Base-by-base conservation (phyloP, 805 yeast species). In the Debaryomyces prosopidis region DNA sequence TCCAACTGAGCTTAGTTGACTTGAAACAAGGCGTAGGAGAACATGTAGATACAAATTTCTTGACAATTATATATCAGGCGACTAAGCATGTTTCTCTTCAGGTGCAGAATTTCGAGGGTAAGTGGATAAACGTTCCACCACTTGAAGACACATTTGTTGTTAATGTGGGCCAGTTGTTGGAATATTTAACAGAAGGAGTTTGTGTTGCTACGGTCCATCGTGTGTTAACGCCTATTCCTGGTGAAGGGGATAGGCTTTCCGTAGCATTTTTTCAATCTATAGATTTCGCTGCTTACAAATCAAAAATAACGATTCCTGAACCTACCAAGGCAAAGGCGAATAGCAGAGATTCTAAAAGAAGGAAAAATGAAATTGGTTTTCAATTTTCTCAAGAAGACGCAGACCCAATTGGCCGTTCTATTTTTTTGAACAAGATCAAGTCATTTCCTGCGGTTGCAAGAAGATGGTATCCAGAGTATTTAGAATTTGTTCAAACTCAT, bases 31-130 rank as follows among this genome's bases (percentile, higher is more conserved):
- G 20, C 82, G 77, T 51, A 85, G 85, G 1, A 77, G 74, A n/a
- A 85, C 89, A 84, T 54, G 72, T 85, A 45, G 89, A 84, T 54
- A 77, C 81, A 3, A 85, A 81, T 43, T 69, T 82, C 53, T 55
- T 82, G 23, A 82, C 87, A 0, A 79, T 70, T 55, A 79, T 83
- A 9, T 77, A 72, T 51, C 86, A 82, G 54, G 86, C 81, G 8
- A 65, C 77, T 0, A 66, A 61, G 12, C 78, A 73, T 45, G 27
- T 44, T 12, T 80, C 83, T 1, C 64, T 81, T 30, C 81, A 81
- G 51, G 84, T 80, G 7, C 75, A 78, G 46, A 75, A 75, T 47
- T 70, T 73, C 48, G 69, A 75, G 40, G 84, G 84, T 10, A 60
- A 75, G 23, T 81, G 85, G 85, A 62, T 81, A 31, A 62, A 73